Percentiles rank a stretch among this genome's conserved stretches.
Evolutionary conservation across 2,329 filamentous ascomycete species (phyloP).

Genomic region (Ambrosiella xylebori): DNA sequence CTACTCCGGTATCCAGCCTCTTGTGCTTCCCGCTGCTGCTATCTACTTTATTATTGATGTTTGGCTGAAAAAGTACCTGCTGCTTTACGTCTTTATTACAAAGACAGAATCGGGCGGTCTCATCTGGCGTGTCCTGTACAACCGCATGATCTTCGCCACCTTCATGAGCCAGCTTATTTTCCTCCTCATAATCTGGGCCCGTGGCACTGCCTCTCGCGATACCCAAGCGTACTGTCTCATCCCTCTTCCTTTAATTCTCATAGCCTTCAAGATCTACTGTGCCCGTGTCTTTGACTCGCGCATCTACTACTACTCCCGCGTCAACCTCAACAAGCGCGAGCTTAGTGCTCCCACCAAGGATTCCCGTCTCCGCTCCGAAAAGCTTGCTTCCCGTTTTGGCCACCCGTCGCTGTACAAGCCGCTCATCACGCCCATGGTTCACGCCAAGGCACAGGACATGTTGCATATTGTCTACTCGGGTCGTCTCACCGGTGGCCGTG

Average conservation of each 20-base stretch:
- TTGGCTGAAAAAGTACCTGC: constrained; percentile 83
- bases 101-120: constrained; percentile 91
- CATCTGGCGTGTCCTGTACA: constrained; percentile 84
- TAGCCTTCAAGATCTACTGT: constrained; percentile 80
- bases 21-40: constrained; percentile 71
- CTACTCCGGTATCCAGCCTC: constrained; percentile 70
- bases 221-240: constrained; percentile 46
- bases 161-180: constrained; percentile 66
- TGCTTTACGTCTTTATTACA: constrained; percentile 88
- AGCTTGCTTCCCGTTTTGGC: constrained; percentile 62
- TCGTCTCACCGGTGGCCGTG: constrained; percentile 50
- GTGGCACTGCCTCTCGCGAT: constrained; percentile 39
- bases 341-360: constrained; percentile 16
- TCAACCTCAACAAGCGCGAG: constrained; percentile 24
- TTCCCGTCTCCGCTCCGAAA: constrained; percentile 42
- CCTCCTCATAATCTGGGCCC: constrained; percentile 57
- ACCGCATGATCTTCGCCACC: constrained; percentile 71
- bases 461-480: constrained; percentile 76
- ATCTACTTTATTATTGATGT: constrained; percentile 80
- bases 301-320: constrained; percentile 61
- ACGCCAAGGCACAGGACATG: constrained; percentile 73
- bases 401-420: constrained; percentile 82
- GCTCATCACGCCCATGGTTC: constrained; percentile 87
- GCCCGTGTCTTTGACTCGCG: constrained; percentile 56
- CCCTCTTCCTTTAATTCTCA: constrained; percentile 61